Conservation (phyloP, 345 rosid species). For the Sonneratia caseolaris region DNA sequence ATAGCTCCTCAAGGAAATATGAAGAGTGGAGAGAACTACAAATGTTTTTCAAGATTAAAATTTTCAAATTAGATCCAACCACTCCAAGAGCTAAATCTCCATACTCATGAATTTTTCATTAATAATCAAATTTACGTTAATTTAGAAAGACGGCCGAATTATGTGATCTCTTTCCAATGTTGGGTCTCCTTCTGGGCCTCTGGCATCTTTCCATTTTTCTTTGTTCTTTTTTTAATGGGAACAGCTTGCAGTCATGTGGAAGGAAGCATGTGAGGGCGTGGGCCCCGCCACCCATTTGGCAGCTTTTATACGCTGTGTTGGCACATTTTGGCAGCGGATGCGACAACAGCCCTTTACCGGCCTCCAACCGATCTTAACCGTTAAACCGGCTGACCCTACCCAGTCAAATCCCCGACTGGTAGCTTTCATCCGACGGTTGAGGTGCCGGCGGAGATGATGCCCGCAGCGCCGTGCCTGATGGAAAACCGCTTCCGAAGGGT, state of each 20-base stretch:
- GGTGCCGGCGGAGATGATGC: neutral
- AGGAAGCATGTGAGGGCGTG: slow-evolving; percentile 38
- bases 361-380: slow-evolving; percentile 12
- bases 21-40: too few species aligned
- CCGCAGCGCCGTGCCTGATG: neutral
- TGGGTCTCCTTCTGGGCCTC: neutral
- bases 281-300: neutral
- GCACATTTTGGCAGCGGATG: too few species aligned
- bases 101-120: too few species aligned
- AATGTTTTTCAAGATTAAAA: too few species aligned
- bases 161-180: too few species aligned
- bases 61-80: too few species aligned
- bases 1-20: too few species aligned
- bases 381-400: slow-evolving; percentile 3
- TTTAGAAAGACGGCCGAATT: too few species aligned
- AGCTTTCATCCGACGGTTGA: neutral
- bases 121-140: too few species aligned
- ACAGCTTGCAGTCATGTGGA: neutral
- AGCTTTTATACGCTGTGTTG: neutral
- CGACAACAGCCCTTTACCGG: neutral
- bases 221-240: neutral
- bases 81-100: too few species aligned
- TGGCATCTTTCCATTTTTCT: neutral
- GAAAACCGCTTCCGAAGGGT: slow-evolving; percentile 17
- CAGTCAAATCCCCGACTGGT: slow-evolving; percentile 5